These are phyloP conservation scores for Datisca glomerata DNA, from an alignment of 306 rosid species.

Conservation along the genomic window DNA sequence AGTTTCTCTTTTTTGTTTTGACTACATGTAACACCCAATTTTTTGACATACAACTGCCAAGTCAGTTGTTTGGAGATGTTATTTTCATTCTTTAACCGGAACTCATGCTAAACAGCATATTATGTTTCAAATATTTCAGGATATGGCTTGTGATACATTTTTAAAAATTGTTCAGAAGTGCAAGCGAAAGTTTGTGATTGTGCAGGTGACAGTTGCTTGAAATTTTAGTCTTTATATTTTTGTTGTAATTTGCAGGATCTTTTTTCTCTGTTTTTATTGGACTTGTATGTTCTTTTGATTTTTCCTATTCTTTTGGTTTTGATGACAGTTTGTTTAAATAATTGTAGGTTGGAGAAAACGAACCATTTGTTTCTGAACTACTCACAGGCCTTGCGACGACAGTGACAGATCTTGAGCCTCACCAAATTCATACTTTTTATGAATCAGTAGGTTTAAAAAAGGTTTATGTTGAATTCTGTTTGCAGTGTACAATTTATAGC, in stretches of 20 bases:
- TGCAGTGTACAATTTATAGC: background rate
- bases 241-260: background rate
- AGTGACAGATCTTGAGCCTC: constrained; percentile 84
- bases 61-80: too few relatives aligned
- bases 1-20: too few relatives aligned
- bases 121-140: constrained; percentile 34
- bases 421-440: constrained; percentile 89
- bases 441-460: constrained; percentile 59
- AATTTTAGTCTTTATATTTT: background rate
- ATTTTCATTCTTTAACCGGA: too few relatives aligned
- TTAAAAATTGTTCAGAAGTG: constrained; percentile 92
- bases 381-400: constrained; percentile 76
- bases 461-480: background rate
- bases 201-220: constrained; percentile 40
- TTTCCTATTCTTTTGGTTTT: background rate
- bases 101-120: too few relatives aligned
- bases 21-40: too few relatives aligned
- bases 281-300: background rate
- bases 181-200: constrained; percentile 87
- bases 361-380: constrained; percentile 96
- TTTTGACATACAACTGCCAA: too few relatives aligned
- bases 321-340: constrained; percentile 7
- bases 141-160: constrained; percentile 98
- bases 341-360: constrained; percentile 83
- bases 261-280: too few relatives aligned